Conservation (phyloP, 164 flowering plant genomes). For the Aristolochia contorta region DNA sequence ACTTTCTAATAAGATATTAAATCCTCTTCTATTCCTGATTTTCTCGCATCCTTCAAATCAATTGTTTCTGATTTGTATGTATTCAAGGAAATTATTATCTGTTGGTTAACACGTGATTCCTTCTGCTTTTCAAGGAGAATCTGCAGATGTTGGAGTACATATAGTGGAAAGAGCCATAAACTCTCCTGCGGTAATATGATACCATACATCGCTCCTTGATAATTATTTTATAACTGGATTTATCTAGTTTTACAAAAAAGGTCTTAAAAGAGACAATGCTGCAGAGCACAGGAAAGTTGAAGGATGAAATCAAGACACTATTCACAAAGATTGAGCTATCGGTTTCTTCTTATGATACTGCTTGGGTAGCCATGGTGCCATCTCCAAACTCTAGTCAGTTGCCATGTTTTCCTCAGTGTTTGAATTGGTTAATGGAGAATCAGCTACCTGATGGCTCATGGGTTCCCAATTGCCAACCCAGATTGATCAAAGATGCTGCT, state of each 20-base stretch:
- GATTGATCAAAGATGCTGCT: conserved; percentile 48
- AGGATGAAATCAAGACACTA: conserved; percentile 47
- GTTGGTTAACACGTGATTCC: too few relatives aligned
- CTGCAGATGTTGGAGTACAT: too few relatives aligned
- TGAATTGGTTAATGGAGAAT: conserved; percentile 66
- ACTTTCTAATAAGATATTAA: too few relatives aligned
- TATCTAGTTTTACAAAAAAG: neutral
- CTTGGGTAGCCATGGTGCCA: conserved; percentile 97
- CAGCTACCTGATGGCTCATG: conserved; percentile 83
- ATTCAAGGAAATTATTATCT: too few relatives aligned
- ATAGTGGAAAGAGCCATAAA: neutral
- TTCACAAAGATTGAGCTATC: conserved; percentile 54
- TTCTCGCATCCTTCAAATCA: too few relatives aligned
- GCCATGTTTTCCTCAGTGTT: conserved; percentile 67
- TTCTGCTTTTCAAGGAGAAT: too few relatives aligned
- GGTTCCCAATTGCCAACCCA: conserved; percentile 43
- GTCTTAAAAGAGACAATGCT: neutral
- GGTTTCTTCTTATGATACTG: conserved; percentile 84
- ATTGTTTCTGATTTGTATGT: too few relatives aligned
- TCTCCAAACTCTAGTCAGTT: conserved; percentile 30
- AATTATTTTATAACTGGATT: neutral
- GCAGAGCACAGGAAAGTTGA: conserved; percentile 9
- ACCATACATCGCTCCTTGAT: neutral
- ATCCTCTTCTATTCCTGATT: too few relatives aligned
- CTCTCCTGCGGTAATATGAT: neutral